Evolutionary conservation across 805 yeast genomes (phyloP), one percentile per base, ranked within the genome.

Genomic region (Saturnispora quitensis): DNA sequence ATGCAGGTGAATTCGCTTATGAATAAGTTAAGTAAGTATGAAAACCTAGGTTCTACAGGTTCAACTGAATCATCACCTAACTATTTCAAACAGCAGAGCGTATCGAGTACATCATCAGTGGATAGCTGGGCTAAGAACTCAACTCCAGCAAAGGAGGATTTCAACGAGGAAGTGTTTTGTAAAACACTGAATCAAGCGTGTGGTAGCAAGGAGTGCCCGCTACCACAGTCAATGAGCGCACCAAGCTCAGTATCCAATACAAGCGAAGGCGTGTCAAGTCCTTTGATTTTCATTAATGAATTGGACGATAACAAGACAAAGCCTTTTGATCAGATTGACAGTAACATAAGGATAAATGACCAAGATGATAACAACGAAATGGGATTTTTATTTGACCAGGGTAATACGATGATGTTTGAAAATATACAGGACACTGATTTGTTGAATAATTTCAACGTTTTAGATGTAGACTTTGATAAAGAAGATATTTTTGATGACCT

Each of bases 101-200:
- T 50, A 20, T 50, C 56, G 18, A 53, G 56, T 44, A 27, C 46
- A 9, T 45, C 58, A 1, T 51, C 54, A 20, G 31, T 24, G 35
- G 51, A 36, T n/a, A 42, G 40, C 22, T 36, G 36, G 46, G 28
- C 40, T 17, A 36, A 33, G 20, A 45, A 13, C 17, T 28, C 42
- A 9, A 35, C 18, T 15, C 28, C 24, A 13, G 9, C 8, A 22
- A 65, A 61, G 38, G 69, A 61, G 22, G 63, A 73, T 51, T 85
- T 81, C 63, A 85, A 82, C 61, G 91, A 86, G 62, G 81, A 83
- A 57, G 81, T 83, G 50, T 91, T 91, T 64, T 91, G 98, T 63
- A 77, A 77, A 25, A 79, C 82, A 59, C 74, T 91, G 62, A 77
- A 79, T 55, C 76, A 81, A 64, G 97, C 89, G 1, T 90, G 97